Evolutionary conservation across 306 rosid genomes (phyloP), one percentile per base, ranked within the genome.

Genomic region (Trifolium fragiferum): DNA sequence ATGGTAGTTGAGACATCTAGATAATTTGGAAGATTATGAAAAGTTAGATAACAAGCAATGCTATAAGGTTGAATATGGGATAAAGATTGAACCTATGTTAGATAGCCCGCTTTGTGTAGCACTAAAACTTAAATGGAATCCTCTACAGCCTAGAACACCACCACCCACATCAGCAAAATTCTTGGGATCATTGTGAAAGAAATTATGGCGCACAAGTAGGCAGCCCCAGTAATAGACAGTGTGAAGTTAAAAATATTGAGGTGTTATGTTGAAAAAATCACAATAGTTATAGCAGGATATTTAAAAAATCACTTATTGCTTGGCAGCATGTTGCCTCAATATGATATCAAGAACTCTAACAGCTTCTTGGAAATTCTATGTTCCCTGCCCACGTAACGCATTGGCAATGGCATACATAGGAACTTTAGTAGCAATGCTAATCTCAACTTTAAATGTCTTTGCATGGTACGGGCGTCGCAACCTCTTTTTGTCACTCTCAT

Each of bases 1-100:
- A 94, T 94, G 3, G 99, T 94, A 20, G 99, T 94, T 1, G 99
- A 84, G 61, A 94, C 99, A 87, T 94, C 99, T 94, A 77, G 13
- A 68, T 15, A 81, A 32, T 51, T 21, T 21, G 37, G 19, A 68
- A 21, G 25, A 70, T 25, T 27, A 13, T 8, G 2, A 32, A 20
- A 73, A 64, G 37, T 77, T 40, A 74, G 75, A 77, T 37, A 49
- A 21, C 33, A 75, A 20, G 11, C n/a, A 20, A 9, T 64, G 62
- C 10, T 10, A 65, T 33, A 2, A 9, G 68, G 53, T 66, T 23
- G 33, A 10, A 38, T 23, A 5, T 21, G 75, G 13, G 30, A 64
- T 13, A 66, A 14, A 57, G 62, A 33, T 44, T 54, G 68, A 81
- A 85, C 98, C 98, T 54, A 94, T 92, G 44, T 94, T 94, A 13